These are phyloP conservation scores for Apiotrichum mycotoxinovorans DNA, from an alignment of 1,284 basidiomycete genomes.

Conservation along the genomic window DNA sequence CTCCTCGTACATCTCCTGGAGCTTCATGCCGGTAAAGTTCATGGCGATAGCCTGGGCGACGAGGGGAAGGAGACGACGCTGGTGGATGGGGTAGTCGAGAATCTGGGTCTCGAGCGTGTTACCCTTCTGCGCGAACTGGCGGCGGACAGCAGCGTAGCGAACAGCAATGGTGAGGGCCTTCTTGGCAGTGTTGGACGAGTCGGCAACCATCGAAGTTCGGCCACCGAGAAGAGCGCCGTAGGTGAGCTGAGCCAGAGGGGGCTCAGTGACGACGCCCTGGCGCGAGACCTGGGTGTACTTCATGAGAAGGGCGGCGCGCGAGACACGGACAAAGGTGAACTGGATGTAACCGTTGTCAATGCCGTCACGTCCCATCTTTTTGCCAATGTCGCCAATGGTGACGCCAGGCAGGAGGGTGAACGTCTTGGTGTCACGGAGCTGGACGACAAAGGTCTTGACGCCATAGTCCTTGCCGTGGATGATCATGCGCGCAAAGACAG, in stretches of 20 bases:
- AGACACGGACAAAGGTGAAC: constrained; percentile 71
- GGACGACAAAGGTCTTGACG: constrained; percentile 59
- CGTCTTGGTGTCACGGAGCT: constrained; percentile 56
- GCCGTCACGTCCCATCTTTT: constrained; percentile 61
- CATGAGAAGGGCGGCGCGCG: constrained; percentile 59
- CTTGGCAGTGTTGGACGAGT: constrained; percentile 56
- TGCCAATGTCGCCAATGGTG: constrained; percentile 59
- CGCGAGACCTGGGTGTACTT: constrained; percentile 58
- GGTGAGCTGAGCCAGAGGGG: constrained; percentile 57
- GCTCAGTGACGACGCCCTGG: constrained; percentile 50
- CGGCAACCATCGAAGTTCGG: constrained; percentile 57
- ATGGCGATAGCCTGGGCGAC: constrained; percentile 58
- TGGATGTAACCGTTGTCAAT: constrained; percentile 78
- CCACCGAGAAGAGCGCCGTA: constrained; percentile 59
- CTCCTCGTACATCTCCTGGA: constrained; percentile 51
- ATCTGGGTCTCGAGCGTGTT: constrained; percentile 55
- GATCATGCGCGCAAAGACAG: constrained; percentile 58
- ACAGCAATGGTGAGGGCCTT: constrained; percentile 58
- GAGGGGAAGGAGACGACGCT: constrained; percentile 58
- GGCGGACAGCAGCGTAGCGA: constrained; percentile 56
- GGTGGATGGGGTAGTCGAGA: constrained; percentile 60
- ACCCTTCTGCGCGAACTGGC: constrained; percentile 55
- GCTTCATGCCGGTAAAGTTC: constrained; percentile 54
- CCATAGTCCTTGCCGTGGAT: constrained; percentile 57
- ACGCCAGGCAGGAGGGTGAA: constrained; percentile 54